Evolutionary conservation across 2,329 filamentous ascomycete species (phyloP).

Genomic region (Diaporthe sp.): DNA sequence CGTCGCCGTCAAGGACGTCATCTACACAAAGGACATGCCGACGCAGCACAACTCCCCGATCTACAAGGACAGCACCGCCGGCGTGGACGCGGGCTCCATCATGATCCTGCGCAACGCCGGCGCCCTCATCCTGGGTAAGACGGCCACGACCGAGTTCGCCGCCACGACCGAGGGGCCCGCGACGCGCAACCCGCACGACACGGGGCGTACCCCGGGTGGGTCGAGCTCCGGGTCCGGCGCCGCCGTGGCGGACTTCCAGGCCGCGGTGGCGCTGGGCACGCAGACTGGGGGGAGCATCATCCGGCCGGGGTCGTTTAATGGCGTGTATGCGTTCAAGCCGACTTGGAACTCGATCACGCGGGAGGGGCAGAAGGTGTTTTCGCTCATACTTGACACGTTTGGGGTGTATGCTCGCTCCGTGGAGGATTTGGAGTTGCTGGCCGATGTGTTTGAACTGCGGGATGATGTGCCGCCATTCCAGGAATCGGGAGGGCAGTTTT

Average conservation of each 20-base stretch:
- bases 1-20: slow-evolving; percentile 73
- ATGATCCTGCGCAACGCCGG: slow-evolving; percentile 67
- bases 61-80: slow-evolving; percentile 60
- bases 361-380: slow-evolving; percentile 73
- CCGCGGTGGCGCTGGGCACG: slow-evolving; percentile 72
- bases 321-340: slow-evolving; percentile 75
- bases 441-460: slow-evolving; percentile 65
- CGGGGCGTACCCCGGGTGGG: slow-evolving; percentile 71
- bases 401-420: slow-evolving; percentile 72
- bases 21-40: slow-evolving; percentile 72
- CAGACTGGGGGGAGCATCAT: slow-evolving; percentile 77
- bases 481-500: slow-evolving; percentile 8
- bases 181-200: slow-evolving; percentile 70
- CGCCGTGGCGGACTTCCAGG: slow-evolving; percentile 75
- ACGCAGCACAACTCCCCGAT: slow-evolving; percentile 69
- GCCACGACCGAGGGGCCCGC: slow-evolving; percentile 66
- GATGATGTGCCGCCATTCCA: slow-evolving; percentile 59
- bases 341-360: slow-evolving; percentile 75
- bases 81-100: slow-evolving; percentile 67
- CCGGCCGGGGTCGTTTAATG: slow-evolving; percentile 75
- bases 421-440: slow-evolving; percentile 70
- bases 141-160: slow-evolving; percentile 76
- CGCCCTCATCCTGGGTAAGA: slow-evolving; percentile 71
- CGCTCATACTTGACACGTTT: slow-evolving; percentile 72
- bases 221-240: slow-evolving; percentile 78